A percentile compares a stretch with the other conserved stretches of the same genome.
Evolutionary conservation across 1,284 basidiomycete species (phyloP).

Genomic region (Amylostereum chailletii): DNA sequence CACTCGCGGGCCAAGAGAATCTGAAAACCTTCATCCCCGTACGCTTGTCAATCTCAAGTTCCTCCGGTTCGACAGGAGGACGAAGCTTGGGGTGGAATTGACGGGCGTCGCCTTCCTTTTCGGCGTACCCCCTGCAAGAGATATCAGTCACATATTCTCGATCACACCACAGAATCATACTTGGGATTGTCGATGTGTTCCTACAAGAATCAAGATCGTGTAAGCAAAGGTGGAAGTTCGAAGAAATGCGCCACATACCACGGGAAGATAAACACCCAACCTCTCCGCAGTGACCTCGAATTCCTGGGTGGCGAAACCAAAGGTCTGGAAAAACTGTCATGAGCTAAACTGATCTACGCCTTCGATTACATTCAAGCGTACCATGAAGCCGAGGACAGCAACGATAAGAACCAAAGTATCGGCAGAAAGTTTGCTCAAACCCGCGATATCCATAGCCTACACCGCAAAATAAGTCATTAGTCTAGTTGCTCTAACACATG

Average conservation of each 20-base stretch:
- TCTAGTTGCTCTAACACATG: background rate
- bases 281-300: slow-evolving; percentile 79
- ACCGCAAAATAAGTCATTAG: slow-evolving; percentile 19
- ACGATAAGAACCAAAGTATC: slow-evolving; percentile 71
- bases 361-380: slow-evolving; percentile 20
- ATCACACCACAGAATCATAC: slow-evolving; percentile 19
- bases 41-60: slow-evolving; percentile 74
- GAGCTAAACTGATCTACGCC: no score
- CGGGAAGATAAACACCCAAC: slow-evolving; percentile 76
- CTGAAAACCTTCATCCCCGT: slow-evolving; percentile 74
- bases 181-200: slow-evolving; percentile 79
- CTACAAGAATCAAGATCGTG: slow-evolving; percentile 15
- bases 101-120: slow-evolving; percentile 66
- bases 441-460: slow-evolving; percentile 76
- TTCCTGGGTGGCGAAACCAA: slow-evolving; percentile 67
- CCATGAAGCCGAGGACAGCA: slow-evolving; percentile 66
- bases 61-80: slow-evolving; percentile 61
- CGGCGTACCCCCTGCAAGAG: slow-evolving; percentile 53
- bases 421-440: slow-evolving; percentile 47
- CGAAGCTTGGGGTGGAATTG: slow-evolving; percentile 62
- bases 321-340: slow-evolving; percentile 30
- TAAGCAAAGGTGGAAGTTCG: slow-evolving; percentile 5
- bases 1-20: background rate
- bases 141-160: background rate
- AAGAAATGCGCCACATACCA: slow-evolving; percentile 29